These are phyloP conservation scores for Massariosphaeria phaeospora DNA, from an alignment of 495 filamentous ascomycete genomes.

Conservation along the genomic window DNA sequence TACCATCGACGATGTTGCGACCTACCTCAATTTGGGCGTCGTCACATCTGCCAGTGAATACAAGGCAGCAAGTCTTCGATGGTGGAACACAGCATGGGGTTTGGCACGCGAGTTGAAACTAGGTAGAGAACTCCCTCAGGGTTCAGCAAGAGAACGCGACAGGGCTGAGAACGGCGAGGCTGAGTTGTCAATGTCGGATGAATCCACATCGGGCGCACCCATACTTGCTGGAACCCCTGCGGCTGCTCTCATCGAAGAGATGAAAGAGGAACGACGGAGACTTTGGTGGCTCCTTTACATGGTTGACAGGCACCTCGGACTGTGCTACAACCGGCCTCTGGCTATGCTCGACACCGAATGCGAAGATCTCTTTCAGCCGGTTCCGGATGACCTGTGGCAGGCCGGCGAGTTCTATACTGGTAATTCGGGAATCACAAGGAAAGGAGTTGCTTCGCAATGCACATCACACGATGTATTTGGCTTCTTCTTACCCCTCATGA, in stretches of 20 bases:
- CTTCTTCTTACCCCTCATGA: slow-evolving; percentile 37
- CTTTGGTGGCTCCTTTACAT: slow-evolving; percentile 52
- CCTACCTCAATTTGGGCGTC: slow-evolving; percentile 30
- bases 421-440: slow-evolving; percentile 2
- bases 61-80: slow-evolving; percentile 32
- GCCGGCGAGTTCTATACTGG: slow-evolving; percentile 27
- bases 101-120: slow-evolving; percentile 32
- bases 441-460: slow-evolving; percentile 32
- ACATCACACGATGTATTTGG: slow-evolving; percentile 36
- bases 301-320: slow-evolving; percentile 48
- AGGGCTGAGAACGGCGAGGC: slow-evolving; percentile 7
- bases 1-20: slow-evolving; percentile 31
- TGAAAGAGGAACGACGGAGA: slow-evolving; percentile 47
- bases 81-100: slow-evolving; percentile 5
- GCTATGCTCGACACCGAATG: slow-evolving; percentile 47
- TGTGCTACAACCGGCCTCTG: slow-evolving; percentile 50
- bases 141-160: slow-evolving; percentile 12
- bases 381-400: slow-evolving; percentile 40
- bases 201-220: slow-evolving; percentile 4
- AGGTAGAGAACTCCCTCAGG: slow-evolving; percentile 21
- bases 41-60: slow-evolving; percentile 33
- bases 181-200: slow-evolving; percentile 15
- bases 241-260: slow-evolving; percentile 35
- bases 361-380: slow-evolving; percentile 37
- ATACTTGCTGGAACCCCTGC: slow-evolving; percentile 20